Evolutionary conservation across 495 filamentous ascomycete species (phyloP).

Genomic region (Schizothecium vesticola): DNA sequence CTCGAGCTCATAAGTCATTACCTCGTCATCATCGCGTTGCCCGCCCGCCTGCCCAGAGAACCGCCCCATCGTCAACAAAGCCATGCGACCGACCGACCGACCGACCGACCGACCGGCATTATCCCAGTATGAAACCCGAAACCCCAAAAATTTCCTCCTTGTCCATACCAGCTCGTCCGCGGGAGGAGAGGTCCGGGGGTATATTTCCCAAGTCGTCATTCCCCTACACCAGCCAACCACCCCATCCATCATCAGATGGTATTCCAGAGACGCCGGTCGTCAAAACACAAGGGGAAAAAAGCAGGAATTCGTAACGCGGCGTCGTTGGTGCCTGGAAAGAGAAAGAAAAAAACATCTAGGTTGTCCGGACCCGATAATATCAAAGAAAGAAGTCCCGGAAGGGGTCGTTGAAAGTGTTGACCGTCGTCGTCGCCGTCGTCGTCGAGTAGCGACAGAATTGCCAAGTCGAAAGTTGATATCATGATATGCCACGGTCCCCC

Average conservation of each 20-base stretch:
- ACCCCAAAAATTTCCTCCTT: not conserved
- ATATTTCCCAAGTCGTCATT: not conserved
- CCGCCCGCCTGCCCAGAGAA: not conserved
- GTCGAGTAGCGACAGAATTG: constrained; percentile 1
- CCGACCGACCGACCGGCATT: not conserved
- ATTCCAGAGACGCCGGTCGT: not conserved
- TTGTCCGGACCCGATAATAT: not conserved
- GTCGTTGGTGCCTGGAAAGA: constrained; percentile 7
- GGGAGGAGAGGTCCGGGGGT: not conserved
- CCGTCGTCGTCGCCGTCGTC: too few species aligned
- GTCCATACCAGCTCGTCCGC: not conserved
- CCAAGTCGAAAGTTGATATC: constrained; percentile 9
- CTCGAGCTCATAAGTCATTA: constrained; percentile 2
- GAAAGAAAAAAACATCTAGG: constrained; percentile 4
- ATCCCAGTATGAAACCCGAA: not conserved
- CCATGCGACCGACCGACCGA: constrained; percentile 8
- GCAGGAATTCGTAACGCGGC: constrained; percentile 19
- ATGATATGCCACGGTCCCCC: constrained; percentile 1
- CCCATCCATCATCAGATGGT: not conserved
- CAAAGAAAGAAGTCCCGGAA: not conserved
- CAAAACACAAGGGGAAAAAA: constrained; percentile 10
- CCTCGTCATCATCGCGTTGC: constrained; percentile 9
- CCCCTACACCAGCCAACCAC: not conserved
- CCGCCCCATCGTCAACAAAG: not conserved
- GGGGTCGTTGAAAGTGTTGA: not conserved